phyloP scores from a whole-genome alignment of 2,329 filamentous ascomycete genomes.

The Aspergillus puulaauensis region DNA sequence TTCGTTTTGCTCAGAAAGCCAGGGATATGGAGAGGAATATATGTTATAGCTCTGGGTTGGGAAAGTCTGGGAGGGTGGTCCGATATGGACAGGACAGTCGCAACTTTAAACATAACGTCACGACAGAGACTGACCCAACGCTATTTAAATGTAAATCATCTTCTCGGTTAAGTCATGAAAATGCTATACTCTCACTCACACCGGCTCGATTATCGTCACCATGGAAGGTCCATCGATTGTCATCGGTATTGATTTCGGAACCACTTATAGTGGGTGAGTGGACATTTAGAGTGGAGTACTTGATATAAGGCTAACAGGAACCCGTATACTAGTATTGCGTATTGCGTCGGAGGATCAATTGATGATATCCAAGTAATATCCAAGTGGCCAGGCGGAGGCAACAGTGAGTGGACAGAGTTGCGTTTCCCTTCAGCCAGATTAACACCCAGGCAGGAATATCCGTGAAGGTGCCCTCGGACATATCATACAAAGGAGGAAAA shows the following conservation, averaged over 20 bases:
- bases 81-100: too few relatives aligned
- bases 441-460: slow-evolving; percentile 11
- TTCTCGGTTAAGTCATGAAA: too few relatives aligned
- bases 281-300: background rate
- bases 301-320: background rate
- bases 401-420: slow-evolving; percentile 13
- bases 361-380: slow-evolving; percentile 22
- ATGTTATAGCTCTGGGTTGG: too few relatives aligned
- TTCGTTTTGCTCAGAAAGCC: too few relatives aligned
- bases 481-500: slow-evolving; percentile 6
- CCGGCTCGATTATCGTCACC: background rate
- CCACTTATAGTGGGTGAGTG: slow-evolving; percentile 30
- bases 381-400: slow-evolving; percentile 26
- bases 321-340: slow-evolving; percentile 15
- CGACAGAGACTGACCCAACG: too few relatives aligned
- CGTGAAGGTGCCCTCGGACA: slow-evolving; percentile 21
- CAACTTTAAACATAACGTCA: too few relatives aligned
- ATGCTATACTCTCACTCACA: background rate
- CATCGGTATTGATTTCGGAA: slow-evolving; percentile 32
- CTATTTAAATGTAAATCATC: too few relatives aligned
- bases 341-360: slow-evolving; percentile 14
- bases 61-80: too few relatives aligned
- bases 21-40: too few relatives aligned
- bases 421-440: too few relatives aligned
- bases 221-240: slow-evolving; percentile 18